Evolutionary conservation across 345 rosid species (phyloP), one percentile per base, ranked within the genome.

Genomic region (Gossypium australe): DNA sequence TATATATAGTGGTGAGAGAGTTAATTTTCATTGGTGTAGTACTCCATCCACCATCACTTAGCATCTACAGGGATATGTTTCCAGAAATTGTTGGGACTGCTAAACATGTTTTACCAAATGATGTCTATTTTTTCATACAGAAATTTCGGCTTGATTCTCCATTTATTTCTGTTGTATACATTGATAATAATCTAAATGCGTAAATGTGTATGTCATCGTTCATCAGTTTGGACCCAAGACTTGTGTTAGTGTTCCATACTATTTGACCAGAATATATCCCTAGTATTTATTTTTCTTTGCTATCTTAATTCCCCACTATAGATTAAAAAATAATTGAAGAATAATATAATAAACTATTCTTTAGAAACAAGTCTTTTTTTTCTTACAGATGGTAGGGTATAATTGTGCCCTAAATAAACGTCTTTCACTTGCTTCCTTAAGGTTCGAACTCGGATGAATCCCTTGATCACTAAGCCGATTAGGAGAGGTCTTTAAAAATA

Each of bases 371-470:
- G 41, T 6, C 41, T 4, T 34, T 34, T 34, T 34, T 34, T 5
- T 5, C 7, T 34, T 34, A 34, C 41, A 34, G 7, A 34, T 34
- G 41, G 7, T 34, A 34, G 41, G 41, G 41, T 34, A 34, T 34
- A 34, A 1, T 34, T 34, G 7, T 34, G 7, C 41, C 41, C 7
- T 34, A 34, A 34, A 34, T 34, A 34, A 34, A 34, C 0, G 7
- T 34, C 1, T 34, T 0, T 5, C 41, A 34, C 41, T 34, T 34
- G 4, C 3, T 34, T 0, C 0, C 7, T 34, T 5, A 34, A 34
- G 0, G 1, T 1, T 34, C 0, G 7, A 34, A 34, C 1, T 34
- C 41, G 1, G 1, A 34, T 34, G 1, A 34, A 34, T 4, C 1
- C 41, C 1, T 5, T 34, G 0, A 34, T 4, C 1, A 34, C 0